Evolutionary conservation across 2,329 filamentous ascomycete species (phyloP).

Genomic region (Trichoderma pleuroti): DNA sequence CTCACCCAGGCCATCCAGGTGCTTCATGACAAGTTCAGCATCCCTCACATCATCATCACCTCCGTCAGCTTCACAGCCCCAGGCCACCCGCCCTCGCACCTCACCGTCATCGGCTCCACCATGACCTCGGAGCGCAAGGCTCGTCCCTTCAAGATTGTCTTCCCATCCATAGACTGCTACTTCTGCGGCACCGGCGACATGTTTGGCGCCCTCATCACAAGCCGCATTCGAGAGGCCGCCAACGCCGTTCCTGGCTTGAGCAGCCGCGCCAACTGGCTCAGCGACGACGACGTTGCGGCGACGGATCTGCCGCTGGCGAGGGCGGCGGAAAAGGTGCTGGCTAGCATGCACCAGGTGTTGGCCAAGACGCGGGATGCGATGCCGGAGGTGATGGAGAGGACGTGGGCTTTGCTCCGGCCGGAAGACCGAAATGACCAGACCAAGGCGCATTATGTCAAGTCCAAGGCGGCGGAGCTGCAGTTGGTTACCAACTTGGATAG

Average conservation of each 20-base stretch:
- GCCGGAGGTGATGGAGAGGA: slow-evolving; percentile 46
- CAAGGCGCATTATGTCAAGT: slow-evolving; percentile 64
- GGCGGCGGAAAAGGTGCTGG: slow-evolving; percentile 81
- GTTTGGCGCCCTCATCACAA: slow-evolving; percentile 90
- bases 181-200: slow-evolving; percentile 98
- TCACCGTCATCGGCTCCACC: slow-evolving; percentile 75
- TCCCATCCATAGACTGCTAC: slow-evolving; percentile 85
- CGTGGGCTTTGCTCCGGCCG: slow-evolving; percentile 40
- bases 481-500: slow-evolving; percentile 72
- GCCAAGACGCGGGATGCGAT: slow-evolving; percentile 64
- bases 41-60: slow-evolving; percentile 91
- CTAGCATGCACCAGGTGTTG: slow-evolving; percentile 87
- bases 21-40: slow-evolving; percentile 69
- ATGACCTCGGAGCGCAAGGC: slow-evolving; percentile 60
- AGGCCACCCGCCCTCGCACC: slow-evolving; percentile 47
- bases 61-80: slow-evolving; percentile 68
- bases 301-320: slow-evolving; percentile 75
- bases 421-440: slow-evolving; percentile 48
- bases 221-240: slow-evolving; percentile 81
- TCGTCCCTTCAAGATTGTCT: slow-evolving; percentile 83
- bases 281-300: slow-evolving; percentile 65
- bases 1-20: slow-evolving; percentile 71
- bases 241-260: slow-evolving; percentile 45
- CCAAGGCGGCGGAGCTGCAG: slow-evolving; percentile 84
- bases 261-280: slow-evolving; percentile 66